Conservation (phyloP, 2,329 filamentous ascomycete species). For the Didymella glomerata region DNA sequence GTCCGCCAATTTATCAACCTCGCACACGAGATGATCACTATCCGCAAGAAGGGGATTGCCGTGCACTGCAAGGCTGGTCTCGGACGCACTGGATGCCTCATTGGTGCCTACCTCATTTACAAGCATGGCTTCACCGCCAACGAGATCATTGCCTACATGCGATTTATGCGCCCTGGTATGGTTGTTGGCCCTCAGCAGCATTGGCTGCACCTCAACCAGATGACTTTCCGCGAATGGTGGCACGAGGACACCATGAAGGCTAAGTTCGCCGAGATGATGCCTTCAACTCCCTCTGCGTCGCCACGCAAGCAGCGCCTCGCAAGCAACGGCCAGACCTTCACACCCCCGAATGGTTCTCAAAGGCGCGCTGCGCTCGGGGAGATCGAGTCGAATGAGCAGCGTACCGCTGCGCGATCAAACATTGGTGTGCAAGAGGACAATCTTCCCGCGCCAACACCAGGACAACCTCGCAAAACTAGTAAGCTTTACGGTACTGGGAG, state of each 20-base stretch:
- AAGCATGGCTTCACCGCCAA: slow-evolving; percentile 96
- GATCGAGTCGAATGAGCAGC: slow-evolving; percentile 79
- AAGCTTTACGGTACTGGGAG: slow-evolving; percentile 71
- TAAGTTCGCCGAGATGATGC: slow-evolving; percentile 72
- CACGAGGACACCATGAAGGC: slow-evolving; percentile 80
- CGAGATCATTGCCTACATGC: slow-evolving; percentile 97
- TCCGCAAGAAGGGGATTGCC: slow-evolving; percentile 90
- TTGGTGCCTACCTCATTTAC: slow-evolving; percentile 97
- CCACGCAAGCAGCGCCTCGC: slow-evolving; percentile 59
- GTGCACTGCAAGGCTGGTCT: slow-evolving; percentile 99
- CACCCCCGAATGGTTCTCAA: slow-evolving; percentile 80
- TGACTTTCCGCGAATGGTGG: slow-evolving; percentile 98
- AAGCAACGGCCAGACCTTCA: slow-evolving; percentile 76
- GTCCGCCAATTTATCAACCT: slow-evolving; percentile 95
- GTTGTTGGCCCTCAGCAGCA: slow-evolving; percentile 98
- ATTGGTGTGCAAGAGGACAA: slow-evolving; percentile 84
- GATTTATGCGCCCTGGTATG: slow-evolving; percentile 99
- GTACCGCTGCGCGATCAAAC: slow-evolving; percentile 54
- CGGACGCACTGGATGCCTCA: slow-evolving; percentile 92
- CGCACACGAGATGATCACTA: slow-evolving; percentile 91
- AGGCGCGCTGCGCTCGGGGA: slow-evolving; percentile 90
- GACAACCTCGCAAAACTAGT: slow-evolving; percentile 90
- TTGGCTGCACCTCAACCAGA: slow-evolving; percentile 97
- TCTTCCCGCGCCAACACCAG: slow-evolving; percentile 91
- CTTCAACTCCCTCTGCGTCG: slow-evolving; percentile 66